A percentile compares a stretch with the other conserved stretches of the same genome.
These are phyloP conservation scores for Pichia cabralensis DNA, from an alignment of 805 yeast genomes.

Conservation along the genomic window DNA sequence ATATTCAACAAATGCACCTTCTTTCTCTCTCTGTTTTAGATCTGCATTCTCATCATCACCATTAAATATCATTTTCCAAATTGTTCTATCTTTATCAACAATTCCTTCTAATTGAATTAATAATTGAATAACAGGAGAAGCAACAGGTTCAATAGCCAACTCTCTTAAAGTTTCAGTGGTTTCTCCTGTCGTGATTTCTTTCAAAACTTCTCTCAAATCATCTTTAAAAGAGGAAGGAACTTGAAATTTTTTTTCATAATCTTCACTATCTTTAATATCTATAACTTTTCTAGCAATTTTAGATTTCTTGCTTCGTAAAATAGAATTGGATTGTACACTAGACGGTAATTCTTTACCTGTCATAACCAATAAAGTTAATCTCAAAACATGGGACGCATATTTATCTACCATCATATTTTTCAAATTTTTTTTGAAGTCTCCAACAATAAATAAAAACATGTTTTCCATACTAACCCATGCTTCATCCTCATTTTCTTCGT, in stretches of 20 bases:
- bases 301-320: constrained; percentile 72
- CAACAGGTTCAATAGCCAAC: constrained; percentile 64
- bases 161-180: constrained; percentile 49
- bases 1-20: constrained; percentile 76
- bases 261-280: constrained; percentile 70
- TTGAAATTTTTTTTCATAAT: constrained; percentile 55
- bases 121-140: constrained; percentile 82
- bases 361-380: constrained; percentile 59
- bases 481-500: constrained; percentile 25
- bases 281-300: constrained; percentile 91
- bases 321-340: constrained; percentile 54
- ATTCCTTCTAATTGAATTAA: constrained; percentile 73
- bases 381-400: constrained; percentile 81
- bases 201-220: constrained; percentile 43
- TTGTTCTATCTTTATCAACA: constrained; percentile 59
- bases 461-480: constrained; percentile 51
- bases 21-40: constrained; percentile 43
- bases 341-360: constrained; percentile 76
- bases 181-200: constrained; percentile 28
- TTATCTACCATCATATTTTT: constrained; percentile 56
- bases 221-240: constrained; percentile 61
- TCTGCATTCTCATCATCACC: constrained; percentile 41
- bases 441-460: constrained; percentile 51
- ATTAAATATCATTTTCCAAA: constrained; percentile 57
- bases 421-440: constrained; percentile 55